Percentiles rank a stretch among this genome's conserved stretches.
Evolutionary conservation across 345 rosid species (phyloP).

Genomic region (Litchi chinensis): DNA sequence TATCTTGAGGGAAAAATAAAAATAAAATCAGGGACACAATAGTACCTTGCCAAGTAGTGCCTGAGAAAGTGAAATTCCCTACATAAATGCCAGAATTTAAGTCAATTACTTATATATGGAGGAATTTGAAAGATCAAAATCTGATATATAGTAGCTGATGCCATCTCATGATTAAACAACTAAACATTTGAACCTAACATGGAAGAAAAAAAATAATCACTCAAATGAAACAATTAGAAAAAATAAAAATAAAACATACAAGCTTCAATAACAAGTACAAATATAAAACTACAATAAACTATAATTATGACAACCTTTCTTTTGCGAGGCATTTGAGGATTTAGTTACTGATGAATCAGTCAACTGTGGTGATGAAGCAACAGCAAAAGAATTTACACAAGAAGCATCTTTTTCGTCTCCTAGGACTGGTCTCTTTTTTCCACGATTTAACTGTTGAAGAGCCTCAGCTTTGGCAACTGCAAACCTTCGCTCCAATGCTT

Average conservation of each 20-base stretch:
- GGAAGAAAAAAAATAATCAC: neutral
- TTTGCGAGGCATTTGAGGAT: slow-evolving; percentile 14
- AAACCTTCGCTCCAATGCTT: slow-evolving; percentile 63
- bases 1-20: neutral
- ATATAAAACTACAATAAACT: neutral
- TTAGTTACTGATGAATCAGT: slow-evolving; percentile 28
- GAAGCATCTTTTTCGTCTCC: slow-evolving; percentile 22
- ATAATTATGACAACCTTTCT: slow-evolving; percentile 38
- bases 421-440: slow-evolving; percentile 22
- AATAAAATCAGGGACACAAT: neutral
- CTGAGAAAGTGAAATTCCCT: slow-evolving; percentile 27
- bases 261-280: neutral
- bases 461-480: slow-evolving; percentile 59
- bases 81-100: slow-evolving; percentile 2
- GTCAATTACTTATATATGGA: slow-evolving; percentile 9
- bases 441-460: slow-evolving; percentile 50
- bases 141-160: neutral
- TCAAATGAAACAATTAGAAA: neutral
- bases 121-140: neutral
- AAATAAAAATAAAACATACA: neutral
- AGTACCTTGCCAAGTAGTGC: slow-evolving; percentile 30
- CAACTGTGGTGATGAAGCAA: slow-evolving; percentile 20
- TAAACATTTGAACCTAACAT: neutral
- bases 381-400: slow-evolving; percentile 11
- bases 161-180: neutral